Conservation (phyloP, 176 grass and related monocot genomes). For the Metroxylon sagu region DNA sequence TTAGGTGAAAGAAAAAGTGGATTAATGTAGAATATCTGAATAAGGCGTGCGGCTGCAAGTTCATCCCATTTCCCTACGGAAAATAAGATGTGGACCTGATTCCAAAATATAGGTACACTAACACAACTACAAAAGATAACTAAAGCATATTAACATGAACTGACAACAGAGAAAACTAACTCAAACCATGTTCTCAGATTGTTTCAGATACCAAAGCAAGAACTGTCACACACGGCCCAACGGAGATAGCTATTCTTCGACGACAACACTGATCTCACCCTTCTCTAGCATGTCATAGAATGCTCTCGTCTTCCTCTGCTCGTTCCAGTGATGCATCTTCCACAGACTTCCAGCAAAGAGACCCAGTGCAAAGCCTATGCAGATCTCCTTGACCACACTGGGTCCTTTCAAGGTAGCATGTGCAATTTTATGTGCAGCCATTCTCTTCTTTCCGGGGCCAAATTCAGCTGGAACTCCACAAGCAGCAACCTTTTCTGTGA, state of each 20-base stretch:
- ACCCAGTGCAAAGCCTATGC: conserved; percentile 13
- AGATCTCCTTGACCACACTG: conserved; percentile 24
- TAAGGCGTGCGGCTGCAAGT: too few species aligned
- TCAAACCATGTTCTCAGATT: too few species aligned
- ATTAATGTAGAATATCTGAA: too few species aligned
- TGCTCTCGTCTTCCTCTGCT: conserved; percentile 17
- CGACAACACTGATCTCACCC: conserved; percentile 17
- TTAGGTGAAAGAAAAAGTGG: too few species aligned
- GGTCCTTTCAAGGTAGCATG: conserved; percentile 18
- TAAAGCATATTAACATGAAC: too few species aligned
- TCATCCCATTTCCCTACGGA: too few species aligned
- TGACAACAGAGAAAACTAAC: too few species aligned
- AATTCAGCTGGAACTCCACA: not conserved
- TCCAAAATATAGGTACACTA: too few species aligned
- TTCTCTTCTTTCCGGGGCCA: not conserved
- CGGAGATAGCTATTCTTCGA: not conserved
- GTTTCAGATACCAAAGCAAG: too few species aligned
- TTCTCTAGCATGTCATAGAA: conserved; percentile 25
- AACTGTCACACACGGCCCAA: not conserved
- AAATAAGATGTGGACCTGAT: too few species aligned
- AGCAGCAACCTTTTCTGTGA: not conserved
- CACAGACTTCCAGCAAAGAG: conserved; percentile 14
- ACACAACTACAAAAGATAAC: too few species aligned
- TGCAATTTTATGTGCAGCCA: conserved; percentile 22
- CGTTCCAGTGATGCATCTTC: conserved; percentile 28